These are phyloP conservation scores for Rubus parviflorus DNA, from an alignment of 306 rosid species.

Conservation along the genomic window DNA sequence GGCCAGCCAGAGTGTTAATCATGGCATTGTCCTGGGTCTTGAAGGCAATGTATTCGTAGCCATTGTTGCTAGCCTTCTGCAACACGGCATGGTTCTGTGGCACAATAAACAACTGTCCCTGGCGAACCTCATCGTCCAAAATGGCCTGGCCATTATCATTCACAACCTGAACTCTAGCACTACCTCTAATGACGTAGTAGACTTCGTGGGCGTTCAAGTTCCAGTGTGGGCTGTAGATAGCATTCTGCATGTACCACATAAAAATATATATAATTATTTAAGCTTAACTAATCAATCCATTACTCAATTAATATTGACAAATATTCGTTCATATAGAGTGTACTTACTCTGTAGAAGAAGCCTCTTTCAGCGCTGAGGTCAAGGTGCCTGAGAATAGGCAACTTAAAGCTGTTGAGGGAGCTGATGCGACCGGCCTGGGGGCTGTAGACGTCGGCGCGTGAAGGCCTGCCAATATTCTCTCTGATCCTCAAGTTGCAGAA, in stretches of 20 bases:
- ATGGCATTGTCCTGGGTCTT: conserved; percentile 48
- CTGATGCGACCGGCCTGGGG: conserved; percentile 37
- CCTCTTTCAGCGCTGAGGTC: conserved; percentile 37
- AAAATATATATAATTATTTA: conserved; percentile 16
- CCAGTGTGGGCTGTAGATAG: conserved; percentile 56
- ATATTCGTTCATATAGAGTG: neutral
- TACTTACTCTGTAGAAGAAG: conserved; percentile 27
- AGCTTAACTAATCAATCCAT: neutral
- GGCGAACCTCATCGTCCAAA: conserved; percentile 36
- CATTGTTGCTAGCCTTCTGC: conserved; percentile 32
- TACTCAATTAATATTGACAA: no score
- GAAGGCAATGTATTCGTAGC: conserved; percentile 50
- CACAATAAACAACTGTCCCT: conserved; percentile 38
- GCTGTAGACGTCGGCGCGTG: conserved; percentile 23
- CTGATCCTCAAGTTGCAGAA: conserved; percentile 27
- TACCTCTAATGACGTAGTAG: conserved; percentile 45
- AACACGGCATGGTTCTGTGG: conserved; percentile 62
- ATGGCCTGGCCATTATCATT: conserved; percentile 43
- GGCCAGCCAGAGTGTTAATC: conserved; percentile 43
- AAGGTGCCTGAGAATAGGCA: conserved; percentile 28
- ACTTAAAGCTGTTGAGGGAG: conserved; percentile 28
- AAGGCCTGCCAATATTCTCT: conserved; percentile 26
- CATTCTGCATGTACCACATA: conserved; percentile 38
- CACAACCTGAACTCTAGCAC: conserved; percentile 47
- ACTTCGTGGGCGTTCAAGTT: conserved; percentile 49